Percentiles rank a stretch among this genome's conserved stretches.
These are phyloP conservation scores for Coemansia pectinata DNA, from an alignment of 192 early-diverging fungal species.

Conservation along the genomic window DNA sequence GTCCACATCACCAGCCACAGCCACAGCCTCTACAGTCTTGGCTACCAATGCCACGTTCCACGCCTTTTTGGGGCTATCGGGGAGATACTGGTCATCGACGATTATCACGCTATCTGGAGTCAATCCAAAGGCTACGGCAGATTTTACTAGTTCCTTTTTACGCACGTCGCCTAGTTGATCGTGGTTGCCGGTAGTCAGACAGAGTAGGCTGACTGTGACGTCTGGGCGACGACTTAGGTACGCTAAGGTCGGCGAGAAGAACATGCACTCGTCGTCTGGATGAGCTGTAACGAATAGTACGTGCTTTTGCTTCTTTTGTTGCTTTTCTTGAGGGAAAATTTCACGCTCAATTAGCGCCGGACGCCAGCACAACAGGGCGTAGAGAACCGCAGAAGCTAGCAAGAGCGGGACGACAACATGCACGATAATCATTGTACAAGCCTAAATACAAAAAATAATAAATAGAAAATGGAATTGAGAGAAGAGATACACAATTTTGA, in stretches of 20 bases:
- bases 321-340: slow-evolving; percentile 40
- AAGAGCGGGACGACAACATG: slow-evolving; percentile 39
- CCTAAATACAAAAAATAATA: neutral
- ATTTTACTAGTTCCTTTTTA: slow-evolving; percentile 48
- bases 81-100: slow-evolving; percentile 57
- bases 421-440: slow-evolving; percentile 29
- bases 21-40: slow-evolving; percentile 61
- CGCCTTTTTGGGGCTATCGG: slow-evolving; percentile 65
- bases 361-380: slow-evolving; percentile 31
- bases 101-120: slow-evolving; percentile 53
- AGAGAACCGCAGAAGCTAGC: slow-evolving; percentile 23
- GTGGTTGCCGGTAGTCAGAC: slow-evolving; percentile 77
- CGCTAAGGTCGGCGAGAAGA: slow-evolving; percentile 83
- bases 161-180: slow-evolving; percentile 50
- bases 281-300: slow-evolving; percentile 80
- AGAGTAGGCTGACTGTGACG: slow-evolving; percentile 71
- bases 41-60: slow-evolving; percentile 68
- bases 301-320: slow-evolving; percentile 37
- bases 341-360: slow-evolving; percentile 38
- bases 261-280: slow-evolving; percentile 99
- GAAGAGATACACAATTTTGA: neutral
- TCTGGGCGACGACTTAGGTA: slow-evolving; percentile 54
- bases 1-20: slow-evolving; percentile 60
- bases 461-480: neutral
- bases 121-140: slow-evolving; percentile 42